These are phyloP conservation scores for Albatrellus ellisii DNA, from an alignment of 768 basidiomycete species.

Conservation along the genomic window DNA sequence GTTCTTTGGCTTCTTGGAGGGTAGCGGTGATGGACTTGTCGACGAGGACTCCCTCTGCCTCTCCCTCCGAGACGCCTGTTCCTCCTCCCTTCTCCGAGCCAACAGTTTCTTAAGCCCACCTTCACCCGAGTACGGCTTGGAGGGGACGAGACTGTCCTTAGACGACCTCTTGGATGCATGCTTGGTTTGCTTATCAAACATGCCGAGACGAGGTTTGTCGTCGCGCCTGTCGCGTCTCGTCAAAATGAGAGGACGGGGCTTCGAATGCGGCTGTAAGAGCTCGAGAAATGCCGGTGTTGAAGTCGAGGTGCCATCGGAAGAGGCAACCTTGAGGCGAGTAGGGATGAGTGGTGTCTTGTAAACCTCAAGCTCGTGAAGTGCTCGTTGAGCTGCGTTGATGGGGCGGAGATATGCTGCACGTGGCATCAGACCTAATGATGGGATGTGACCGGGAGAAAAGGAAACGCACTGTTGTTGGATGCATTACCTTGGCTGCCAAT, in stretches of 20 bases:
- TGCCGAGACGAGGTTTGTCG: constrained; percentile 33
- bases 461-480: no score
- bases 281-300: constrained; percentile 28
- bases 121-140: constrained; percentile 66
- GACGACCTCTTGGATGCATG: no score
- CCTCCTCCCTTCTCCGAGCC: constrained; percentile 47
- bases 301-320: background rate
- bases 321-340: constrained; percentile 39
- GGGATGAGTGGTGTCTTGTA: constrained; percentile 73
- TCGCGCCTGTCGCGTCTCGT: constrained; percentile 48
- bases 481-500: no score
- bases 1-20: constrained; percentile 40
- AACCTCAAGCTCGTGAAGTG: constrained; percentile 58
- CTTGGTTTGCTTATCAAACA: constrained; percentile 22
- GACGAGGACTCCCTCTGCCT: constrained; percentile 45
- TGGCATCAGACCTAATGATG: no score
- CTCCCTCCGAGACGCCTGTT: constrained; percentile 30
- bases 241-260: constrained; percentile 28
- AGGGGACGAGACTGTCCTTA: no score
- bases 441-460: no score
- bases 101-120: constrained; percentile 71
- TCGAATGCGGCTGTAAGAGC: constrained; percentile 43
- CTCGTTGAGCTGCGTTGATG: constrained; percentile 46
- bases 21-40: constrained; percentile 71
- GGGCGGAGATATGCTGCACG: constrained; percentile 15